Base-by-base conservation (phyloP, 768 basidiomycete genomes). In the Lyophyllum atratum region DNA sequence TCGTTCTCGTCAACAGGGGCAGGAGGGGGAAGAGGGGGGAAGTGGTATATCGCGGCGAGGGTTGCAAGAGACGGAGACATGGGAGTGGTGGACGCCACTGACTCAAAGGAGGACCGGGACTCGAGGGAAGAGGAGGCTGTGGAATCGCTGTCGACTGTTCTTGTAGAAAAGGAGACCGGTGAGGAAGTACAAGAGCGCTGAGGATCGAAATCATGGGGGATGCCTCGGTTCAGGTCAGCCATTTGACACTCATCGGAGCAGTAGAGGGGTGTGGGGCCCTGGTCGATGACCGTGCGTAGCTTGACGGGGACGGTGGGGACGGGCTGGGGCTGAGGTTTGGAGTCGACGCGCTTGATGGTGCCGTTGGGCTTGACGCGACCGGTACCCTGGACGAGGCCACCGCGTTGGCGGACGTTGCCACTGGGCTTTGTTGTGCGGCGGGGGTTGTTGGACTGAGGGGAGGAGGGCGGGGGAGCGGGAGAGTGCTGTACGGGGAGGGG, bases 211-310 rank as follows among this genome's bases (percentile, higher is more conserved):
- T 80, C 68, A 65, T 78, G 74, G 52, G 76, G 76, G 46, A 80
- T 72, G 49, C 68, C 72, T 33, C 73, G 73, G 37, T 76, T 74
- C 62, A 85, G 67, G 69, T 93, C 91, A 39, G 74, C 73, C 40
- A 85, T 69, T 58, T 82, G 78, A 68, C 91, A 93, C 65, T 87
- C 82, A 59, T 90, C 88, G 1, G 90, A 92, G 72, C 91, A 93
- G 74, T 93, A 93, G 56, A 93, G 80, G 19, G 90, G 90, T 1
- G 83, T 85, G n/a, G 89, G 90, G 1, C 79, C 78, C 69, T 89
- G 89, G 74, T 91, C 89, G 74, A 92, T 92, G 73, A 91, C 77
- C 11, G 85, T 84, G 45, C 85, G 85, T 42, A 81, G 77, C 67
- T 83, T 82, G 43, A 76, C 57, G 2, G 74, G 75, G 11, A 67